Conservation (phyloP, 495 filamentous ascomycete genomes). For the Glarea lozoyensis region DNA sequence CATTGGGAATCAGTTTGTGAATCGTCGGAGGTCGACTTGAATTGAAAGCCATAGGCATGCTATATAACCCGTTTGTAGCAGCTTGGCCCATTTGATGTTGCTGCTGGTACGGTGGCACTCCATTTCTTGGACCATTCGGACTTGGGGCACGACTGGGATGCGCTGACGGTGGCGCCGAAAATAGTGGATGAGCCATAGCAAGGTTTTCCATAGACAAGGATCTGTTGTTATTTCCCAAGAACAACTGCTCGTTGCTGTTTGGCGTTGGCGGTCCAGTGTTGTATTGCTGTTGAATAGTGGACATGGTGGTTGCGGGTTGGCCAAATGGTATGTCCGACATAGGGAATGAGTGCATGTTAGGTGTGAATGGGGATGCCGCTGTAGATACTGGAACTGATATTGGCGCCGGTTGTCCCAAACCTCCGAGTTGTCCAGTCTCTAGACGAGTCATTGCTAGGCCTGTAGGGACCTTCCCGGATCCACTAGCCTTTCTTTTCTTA, state of each 20-base stretch:
- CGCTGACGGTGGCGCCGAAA: constrained; percentile 57
- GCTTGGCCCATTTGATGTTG: constrained; percentile 32
- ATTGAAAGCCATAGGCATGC: constrained; percentile 25
- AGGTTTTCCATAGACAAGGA: constrained; percentile 49
- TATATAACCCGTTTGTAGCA: constrained; percentile 25
- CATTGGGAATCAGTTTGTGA: constrained; percentile 68
- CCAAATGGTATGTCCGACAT: constrained; percentile 15
- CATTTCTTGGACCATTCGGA: constrained; percentile 37
- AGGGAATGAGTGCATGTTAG: constrained; percentile 29
- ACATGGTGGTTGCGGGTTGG: constrained; percentile 4
- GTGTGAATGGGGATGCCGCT: constrained; percentile 33
- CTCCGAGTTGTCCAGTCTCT: constrained; percentile 40
- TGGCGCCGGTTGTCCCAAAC: constrained; percentile 15
- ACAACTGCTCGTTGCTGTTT: constrained; percentile 39
- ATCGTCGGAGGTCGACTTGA: constrained; percentile 46
- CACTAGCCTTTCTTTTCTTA: constrained; percentile 71
- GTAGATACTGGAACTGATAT: constrained; percentile 32
- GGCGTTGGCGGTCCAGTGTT: constrained; percentile 56
- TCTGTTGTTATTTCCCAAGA: constrained; percentile 40
- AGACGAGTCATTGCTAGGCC: constrained; percentile 73
- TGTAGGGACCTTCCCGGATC: constrained; percentile 54
- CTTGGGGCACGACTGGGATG: constrained; percentile 45
- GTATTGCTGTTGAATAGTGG: constrained; percentile 34
- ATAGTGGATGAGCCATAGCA: constrained; percentile 40
- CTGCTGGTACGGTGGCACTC: constrained; percentile 28